Base-by-base conservation (phyloP, 2,329 filamentous ascomycete genomes). In the Colletotrichum sp. region DNA sequence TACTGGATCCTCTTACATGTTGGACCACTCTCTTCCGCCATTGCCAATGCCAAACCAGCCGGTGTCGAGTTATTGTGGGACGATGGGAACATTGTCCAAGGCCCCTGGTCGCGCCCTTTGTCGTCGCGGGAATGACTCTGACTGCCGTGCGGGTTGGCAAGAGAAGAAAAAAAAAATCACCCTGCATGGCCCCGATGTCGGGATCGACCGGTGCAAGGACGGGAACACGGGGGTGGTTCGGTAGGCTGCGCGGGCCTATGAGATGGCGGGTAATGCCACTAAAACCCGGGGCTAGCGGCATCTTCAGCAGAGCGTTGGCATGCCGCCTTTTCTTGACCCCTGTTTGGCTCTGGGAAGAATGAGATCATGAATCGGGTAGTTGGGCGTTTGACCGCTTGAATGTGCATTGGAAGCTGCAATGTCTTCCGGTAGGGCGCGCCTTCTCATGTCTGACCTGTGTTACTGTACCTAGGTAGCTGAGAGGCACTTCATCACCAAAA, bases 1-100 rank as follows among this genome's bases (percentile, higher is more conserved):
- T 69, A 76, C 59, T 76, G 74, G 71, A 74, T 69, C 74, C 71
- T 77, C 76, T 77, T 77, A 77, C 76, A 77, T 62, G 72, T 69
- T 72, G 76, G 59, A 62, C 72, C 72, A 72, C 69, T 72, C 65
- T 72, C 76, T 76, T 65, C 73, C 72, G 69, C 76, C 76, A 77
- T 77, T 76, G 76, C 69, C 72, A 73, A 59, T 30, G 34, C 36
- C 69, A 75, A 64, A 72, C 75, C 72, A 72, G 64, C 65, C 66
- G 67, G 30, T 60, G 69, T 72, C 74, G 71, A 68, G 16, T 52
- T 65, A 76, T 65, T 76, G 70, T 76, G 74, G 74, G 74, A 76
- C 74, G 59, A 36, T 44, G 59, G 57, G 65, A 55, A 44, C 57
- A 62, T 44, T 60, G 44, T 59, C 39, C 64, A 69, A 76, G 74